These are phyloP conservation scores for Rhamnella rubrinervis DNA, from an alignment of 331 rosid species.

Conservation along the genomic window DNA sequence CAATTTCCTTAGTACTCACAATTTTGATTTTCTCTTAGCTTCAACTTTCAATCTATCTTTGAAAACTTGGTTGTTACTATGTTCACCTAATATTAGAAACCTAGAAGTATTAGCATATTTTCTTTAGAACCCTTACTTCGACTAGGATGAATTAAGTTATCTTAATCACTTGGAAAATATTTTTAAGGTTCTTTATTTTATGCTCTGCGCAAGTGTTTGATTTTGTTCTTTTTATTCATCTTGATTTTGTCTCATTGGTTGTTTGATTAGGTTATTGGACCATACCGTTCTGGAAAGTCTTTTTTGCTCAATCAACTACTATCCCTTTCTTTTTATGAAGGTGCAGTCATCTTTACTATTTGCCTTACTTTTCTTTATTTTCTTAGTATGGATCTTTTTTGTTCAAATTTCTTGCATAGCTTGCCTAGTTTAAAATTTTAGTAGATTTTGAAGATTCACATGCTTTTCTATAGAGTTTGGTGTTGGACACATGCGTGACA, in stretches of 20 bases:
- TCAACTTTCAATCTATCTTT: background rate
- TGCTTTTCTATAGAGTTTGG: constrained; percentile 67
- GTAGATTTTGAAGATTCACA: background rate
- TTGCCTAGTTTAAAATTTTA: constrained; percentile 25
- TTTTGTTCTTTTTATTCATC: constrained; percentile 12
- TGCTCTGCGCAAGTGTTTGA: background rate
- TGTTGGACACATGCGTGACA: constrained; percentile 98
- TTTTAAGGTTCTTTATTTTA: background rate
- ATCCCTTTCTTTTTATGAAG: constrained; percentile 96
- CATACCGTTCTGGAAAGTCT: constrained; percentile 95
- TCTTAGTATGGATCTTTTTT: background rate
- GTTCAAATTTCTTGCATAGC: background rate
- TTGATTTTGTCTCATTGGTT: constrained; percentile 29
- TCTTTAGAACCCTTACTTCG: background rate
- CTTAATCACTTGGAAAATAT: too few species aligned
- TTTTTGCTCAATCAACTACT: constrained; percentile 96
- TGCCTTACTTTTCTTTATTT: background rate
- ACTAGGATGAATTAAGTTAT: too few species aligned
- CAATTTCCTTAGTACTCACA: background rate
- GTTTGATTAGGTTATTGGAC: constrained; percentile 86
- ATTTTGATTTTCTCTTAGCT: background rate
- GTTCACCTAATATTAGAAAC: background rate
- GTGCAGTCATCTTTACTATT: constrained; percentile 29
- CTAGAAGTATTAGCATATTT: background rate
- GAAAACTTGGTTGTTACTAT: background rate